These are phyloP conservation scores for Kwoniella dejecticola DNA, from an alignment of 768 basidiomycete genomes.

Conservation along the genomic window DNA sequence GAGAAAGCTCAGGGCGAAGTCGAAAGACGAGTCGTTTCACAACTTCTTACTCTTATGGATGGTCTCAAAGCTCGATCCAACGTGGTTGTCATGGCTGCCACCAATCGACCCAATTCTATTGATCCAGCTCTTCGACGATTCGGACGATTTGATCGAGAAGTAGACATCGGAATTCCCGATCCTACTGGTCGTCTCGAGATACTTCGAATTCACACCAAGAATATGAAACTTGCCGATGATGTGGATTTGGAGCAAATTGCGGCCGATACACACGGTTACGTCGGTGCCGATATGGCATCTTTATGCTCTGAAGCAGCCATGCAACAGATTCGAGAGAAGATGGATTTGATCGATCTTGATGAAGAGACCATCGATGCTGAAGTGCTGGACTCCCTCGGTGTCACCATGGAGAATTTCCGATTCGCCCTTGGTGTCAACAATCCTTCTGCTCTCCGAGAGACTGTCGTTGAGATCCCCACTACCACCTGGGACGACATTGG, in stretches of 20 bases:
- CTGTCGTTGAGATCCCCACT: conserved; percentile 97
- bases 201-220: conserved; percentile 98
- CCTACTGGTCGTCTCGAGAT: conserved; percentile 99
- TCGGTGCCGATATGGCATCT: conserved; percentile 95
- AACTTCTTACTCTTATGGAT: conserved; percentile 98
- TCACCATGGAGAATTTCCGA: conserved; percentile 99
- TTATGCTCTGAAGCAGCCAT: conserved; percentile 99
- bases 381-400: conserved; percentile 96
- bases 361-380: conserved; percentile 97
- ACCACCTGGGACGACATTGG: conserved; percentile 99
- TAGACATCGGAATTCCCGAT: conserved; percentile 99
- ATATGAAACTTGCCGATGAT: conserved; percentile 97
- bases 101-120: conserved; percentile 86
- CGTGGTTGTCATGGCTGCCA: conserved; percentile 99
- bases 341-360: conserved; percentile 66
- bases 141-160: conserved; percentile 98
- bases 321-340: conserved; percentile 99
- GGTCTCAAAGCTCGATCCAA: conserved; percentile 98
- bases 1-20: conserved; percentile 99
- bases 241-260: conserved; percentile 98
- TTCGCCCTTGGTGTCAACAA: conserved; percentile 97
- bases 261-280: conserved; percentile 98
- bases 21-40: conserved; percentile 97
- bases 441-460: conserved; percentile 97
- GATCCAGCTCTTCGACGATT: conserved; percentile 98